phyloP scores from a whole-genome alignment of 345 rosid species.

The Corchorus olitorius region DNA sequence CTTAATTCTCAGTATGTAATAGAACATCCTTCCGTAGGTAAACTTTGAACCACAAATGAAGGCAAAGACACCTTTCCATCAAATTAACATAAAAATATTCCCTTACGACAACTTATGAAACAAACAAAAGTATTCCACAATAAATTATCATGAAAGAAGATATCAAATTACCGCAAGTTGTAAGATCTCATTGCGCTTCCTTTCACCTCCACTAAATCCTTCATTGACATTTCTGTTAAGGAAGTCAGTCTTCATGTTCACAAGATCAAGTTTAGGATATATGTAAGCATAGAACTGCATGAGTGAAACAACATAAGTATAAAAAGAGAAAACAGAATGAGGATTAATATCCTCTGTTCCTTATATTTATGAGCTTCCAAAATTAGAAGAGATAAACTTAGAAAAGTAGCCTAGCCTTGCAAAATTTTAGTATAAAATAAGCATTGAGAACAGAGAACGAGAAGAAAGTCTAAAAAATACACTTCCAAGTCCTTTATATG shows the following conservation, averaged over 20 bases:
- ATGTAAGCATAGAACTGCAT: slow-evolving; percentile 84
- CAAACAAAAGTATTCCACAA: background rate
- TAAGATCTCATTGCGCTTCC: slow-evolving; percentile 90
- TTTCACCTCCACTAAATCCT: slow-evolving; percentile 99
- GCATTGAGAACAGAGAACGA: slow-evolving; percentile 5
- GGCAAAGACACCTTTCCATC: background rate
- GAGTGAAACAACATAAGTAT: slow-evolving; percentile 23
- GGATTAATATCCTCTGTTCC: background rate
- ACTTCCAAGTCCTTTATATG: background rate
- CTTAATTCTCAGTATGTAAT: background rate
- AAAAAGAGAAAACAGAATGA: background rate
- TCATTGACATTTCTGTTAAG: slow-evolving; percentile 96
- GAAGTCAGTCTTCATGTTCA: slow-evolving; percentile 92
- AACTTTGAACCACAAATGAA: background rate
- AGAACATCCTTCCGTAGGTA: background rate
- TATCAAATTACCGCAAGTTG: slow-evolving; percentile 76
- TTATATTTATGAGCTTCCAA: background rate
- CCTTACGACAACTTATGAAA: background rate
- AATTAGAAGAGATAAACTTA: background rate
- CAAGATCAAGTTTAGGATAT: slow-evolving; percentile 72
- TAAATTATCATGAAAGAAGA: background rate
- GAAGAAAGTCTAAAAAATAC: background rate
- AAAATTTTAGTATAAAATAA: background rate
- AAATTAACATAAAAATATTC: background rate
- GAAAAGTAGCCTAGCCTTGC: background rate